Evolutionary conservation across 352 stramenopile genomes (phyloP).

Genomic region (Pythium volutum): DNA sequence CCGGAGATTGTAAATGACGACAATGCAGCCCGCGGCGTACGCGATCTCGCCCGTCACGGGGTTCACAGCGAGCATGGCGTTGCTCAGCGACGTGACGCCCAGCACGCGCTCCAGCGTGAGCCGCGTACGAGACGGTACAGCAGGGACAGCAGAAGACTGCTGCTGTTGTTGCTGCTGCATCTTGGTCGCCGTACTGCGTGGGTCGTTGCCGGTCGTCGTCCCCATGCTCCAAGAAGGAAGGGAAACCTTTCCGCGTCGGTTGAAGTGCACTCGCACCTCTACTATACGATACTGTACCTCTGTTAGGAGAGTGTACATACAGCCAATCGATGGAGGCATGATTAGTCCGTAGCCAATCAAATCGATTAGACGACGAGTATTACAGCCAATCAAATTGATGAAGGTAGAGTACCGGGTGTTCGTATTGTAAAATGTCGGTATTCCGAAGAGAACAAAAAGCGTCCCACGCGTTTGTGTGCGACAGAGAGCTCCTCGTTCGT

Average conservation of each 20-base stretch:
- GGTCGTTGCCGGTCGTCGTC: slow-evolving; percentile 9
- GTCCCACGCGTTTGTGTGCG: neutral
- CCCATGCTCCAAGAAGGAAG: slow-evolving; percentile 7
- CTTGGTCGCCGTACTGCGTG: neutral
- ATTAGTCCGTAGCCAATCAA: neutral
- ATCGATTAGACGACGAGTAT: neutral
- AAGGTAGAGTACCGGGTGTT: neutral
- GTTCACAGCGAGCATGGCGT: slow-evolving; percentile 75
- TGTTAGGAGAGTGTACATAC: neutral
- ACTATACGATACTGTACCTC: neutral
- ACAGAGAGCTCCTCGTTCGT: neutral
- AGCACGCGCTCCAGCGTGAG: slow-evolving; percentile 84
- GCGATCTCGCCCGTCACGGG: slow-evolving; percentile 76
- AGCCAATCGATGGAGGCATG: slow-evolving; percentile 13
- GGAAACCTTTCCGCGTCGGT: neutral
- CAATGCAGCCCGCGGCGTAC: slow-evolving; percentile 84
- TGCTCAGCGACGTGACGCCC: slow-evolving; percentile 69
- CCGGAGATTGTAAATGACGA: slow-evolving; percentile 88
- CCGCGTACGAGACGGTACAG: slow-evolving; percentile 27
- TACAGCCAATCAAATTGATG: neutral
- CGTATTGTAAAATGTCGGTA: neutral
- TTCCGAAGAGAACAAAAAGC: neutral
- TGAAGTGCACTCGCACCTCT: slow-evolving; percentile 12
- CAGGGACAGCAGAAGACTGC: too few species aligned
- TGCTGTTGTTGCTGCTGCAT: neutral